A percentile compares a stretch with the other conserved stretches of the same genome.
These are phyloP conservation scores for Hypoxylon sp. DNA, from an alignment of 2,329 filamentous ascomycete species.

Conservation along the genomic window DNA sequence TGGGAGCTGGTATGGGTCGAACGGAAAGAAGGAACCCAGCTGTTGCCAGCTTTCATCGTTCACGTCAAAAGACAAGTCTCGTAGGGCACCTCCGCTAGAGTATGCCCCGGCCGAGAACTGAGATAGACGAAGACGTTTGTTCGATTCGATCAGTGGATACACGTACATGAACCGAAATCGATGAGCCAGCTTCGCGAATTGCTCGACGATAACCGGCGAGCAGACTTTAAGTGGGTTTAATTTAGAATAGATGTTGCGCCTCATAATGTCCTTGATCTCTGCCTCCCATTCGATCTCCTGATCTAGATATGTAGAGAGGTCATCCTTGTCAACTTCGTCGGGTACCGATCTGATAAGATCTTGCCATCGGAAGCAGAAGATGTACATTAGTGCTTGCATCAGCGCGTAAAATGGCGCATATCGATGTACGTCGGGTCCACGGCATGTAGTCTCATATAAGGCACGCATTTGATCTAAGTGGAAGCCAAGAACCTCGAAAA, in stretches of 20 bases:
- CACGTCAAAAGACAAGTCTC: constrained; percentile 66
- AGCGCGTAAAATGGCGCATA: constrained; percentile 90
- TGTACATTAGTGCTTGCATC: constrained; percentile 91
- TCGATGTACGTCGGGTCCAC: constrained; percentile 86
- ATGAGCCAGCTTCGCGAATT: constrained; percentile 90
- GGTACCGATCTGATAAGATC: constrained; percentile 80
- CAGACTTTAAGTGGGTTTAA: constrained; percentile 97
- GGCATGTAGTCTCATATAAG: constrained; percentile 80
- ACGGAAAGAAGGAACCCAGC: constrained; percentile 95
- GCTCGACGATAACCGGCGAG: constrained; percentile 88
- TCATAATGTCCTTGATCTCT: constrained; percentile 80
- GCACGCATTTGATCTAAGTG: constrained; percentile 83
- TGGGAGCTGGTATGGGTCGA: constrained; percentile 94
- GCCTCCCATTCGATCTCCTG: constrained; percentile 85
- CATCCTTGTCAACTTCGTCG: constrained; percentile 73
- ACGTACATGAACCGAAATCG: constrained; percentile 92
- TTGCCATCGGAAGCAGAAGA: constrained; percentile 98
- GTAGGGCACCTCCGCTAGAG: constrained; percentile 68
- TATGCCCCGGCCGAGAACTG: constrained; percentile 74
- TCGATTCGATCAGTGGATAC: constrained; percentile 88
- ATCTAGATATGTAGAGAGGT: constrained; percentile 72
- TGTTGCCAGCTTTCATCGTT: constrained; percentile 85
- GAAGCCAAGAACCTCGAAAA: constrained; percentile 83
- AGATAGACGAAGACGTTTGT: constrained; percentile 88
- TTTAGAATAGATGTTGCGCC: constrained; percentile 84